Percentiles rank a stretch among this genome's conserved stretches.
phyloP scores from a whole-genome alignment of 2,329 filamentous ascomycete genomes.

The Cercospora beticola region DNA sequence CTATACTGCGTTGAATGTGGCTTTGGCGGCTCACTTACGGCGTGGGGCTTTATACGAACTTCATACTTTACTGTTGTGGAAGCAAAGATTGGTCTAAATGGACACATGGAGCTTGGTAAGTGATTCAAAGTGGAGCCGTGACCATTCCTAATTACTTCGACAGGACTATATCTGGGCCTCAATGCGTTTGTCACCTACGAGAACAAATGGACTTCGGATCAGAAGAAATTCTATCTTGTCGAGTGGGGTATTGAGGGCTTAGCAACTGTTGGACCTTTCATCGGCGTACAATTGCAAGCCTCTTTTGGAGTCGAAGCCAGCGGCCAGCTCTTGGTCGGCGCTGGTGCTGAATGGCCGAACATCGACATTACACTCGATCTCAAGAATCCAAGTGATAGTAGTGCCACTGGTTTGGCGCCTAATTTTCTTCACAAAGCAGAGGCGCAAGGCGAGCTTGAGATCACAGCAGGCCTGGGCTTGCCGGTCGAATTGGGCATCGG shows the following conservation, averaged over 20 bases:
- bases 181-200: too few relatives aligned
- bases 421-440: neutral
- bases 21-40: too few relatives aligned
- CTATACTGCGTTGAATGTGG: neutral
- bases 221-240: neutral
- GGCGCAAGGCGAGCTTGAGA: constrained; percentile 4
- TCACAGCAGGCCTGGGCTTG: constrained; percentile 6
- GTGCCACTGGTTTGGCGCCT: neutral
- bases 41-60: too few relatives aligned
- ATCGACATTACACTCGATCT: constrained; percentile 9
- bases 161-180: too few relatives aligned
- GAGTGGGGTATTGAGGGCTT: neutral
- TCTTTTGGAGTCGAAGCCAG: constrained; percentile 6
- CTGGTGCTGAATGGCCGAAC: constrained; percentile 7
- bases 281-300: constrained; percentile 2
- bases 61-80: too few relatives aligned
- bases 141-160: too few relatives aligned
- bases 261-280: constrained; percentile 9
- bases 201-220: constrained; percentile 1
- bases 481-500: constrained; percentile 15
- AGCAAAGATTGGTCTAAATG: too few relatives aligned
- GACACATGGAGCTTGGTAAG: too few relatives aligned
- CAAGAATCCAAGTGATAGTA: neutral
- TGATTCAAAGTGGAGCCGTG: too few relatives aligned
- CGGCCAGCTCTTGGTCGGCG: constrained; percentile 9